Evolutionary conservation across 192 early-diverging fungal species (phyloP).

Genomic region (Hyaloraphidium curvatum): DNA sequence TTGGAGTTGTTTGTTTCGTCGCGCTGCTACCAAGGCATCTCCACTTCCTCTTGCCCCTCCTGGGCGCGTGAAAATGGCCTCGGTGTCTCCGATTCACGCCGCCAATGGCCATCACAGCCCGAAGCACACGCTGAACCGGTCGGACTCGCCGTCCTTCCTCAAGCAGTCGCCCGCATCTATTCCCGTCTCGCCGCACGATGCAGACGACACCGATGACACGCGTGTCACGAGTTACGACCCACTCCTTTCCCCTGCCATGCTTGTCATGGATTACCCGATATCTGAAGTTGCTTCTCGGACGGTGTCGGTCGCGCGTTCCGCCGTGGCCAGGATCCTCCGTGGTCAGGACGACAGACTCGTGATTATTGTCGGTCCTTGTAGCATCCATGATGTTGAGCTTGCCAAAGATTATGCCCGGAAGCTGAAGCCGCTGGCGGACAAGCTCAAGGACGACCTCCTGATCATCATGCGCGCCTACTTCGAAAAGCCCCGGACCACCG

Average conservation of each 20-base stretch:
- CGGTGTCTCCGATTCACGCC: not conserved
- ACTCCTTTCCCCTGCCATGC: not conserved
- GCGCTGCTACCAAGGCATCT: not conserved
- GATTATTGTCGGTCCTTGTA: constrained; percentile 86
- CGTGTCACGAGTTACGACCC: constrained; percentile 3
- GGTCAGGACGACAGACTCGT: constrained; percentile 72
- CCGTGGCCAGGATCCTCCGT: constrained; percentile 49
- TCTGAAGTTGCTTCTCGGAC: constrained; percentile 1
- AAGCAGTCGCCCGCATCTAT: not conserved
- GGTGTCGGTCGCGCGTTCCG: constrained; percentile 12
- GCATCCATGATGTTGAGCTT: constrained; percentile 77
- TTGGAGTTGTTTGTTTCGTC: not conserved
- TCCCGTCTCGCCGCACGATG: not conserved
- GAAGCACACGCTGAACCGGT: not conserved
- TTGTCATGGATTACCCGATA: not conserved
- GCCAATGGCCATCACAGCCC: not conserved
- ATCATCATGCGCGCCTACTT: constrained; percentile 96
- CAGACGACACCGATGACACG: not conserved
- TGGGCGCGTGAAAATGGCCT: not conserved
- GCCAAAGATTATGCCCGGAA: constrained; percentile 65
- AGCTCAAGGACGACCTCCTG: constrained; percentile 49
- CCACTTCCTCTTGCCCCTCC: not conserved
- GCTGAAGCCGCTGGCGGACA: constrained; percentile 36
- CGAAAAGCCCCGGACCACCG: constrained; percentile 94
- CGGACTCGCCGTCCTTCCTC: not conserved